phyloP scores from a whole-genome alignment of 2,329 filamentous ascomycete genomes.

The Aspergillus terreus region DNA sequence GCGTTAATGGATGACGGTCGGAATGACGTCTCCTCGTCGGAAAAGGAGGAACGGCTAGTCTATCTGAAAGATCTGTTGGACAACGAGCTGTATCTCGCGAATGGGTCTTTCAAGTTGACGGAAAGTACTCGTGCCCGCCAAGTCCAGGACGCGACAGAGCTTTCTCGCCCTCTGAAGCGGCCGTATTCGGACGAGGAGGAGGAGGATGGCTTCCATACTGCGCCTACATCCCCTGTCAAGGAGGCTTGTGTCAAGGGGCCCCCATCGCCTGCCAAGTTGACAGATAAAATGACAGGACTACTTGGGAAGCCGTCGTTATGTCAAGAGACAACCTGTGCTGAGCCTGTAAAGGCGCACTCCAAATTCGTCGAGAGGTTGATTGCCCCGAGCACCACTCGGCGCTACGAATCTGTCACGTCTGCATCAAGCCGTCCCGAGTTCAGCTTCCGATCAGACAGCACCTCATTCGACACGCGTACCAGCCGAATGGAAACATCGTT shows the following conservation, averaged over 20 bases:
- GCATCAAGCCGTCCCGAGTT: slow-evolving; percentile 7
- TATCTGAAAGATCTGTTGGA: slow-evolving; percentile 27
- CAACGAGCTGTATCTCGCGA: slow-evolving; percentile 30
- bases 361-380: slow-evolving; percentile 18
- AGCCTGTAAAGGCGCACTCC: slow-evolving; percentile 1
- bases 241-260: background rate
- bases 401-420: slow-evolving; percentile 16
- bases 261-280: background rate
- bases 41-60: slow-evolving; percentile 23
- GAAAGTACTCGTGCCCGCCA: background rate
- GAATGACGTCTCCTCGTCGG: slow-evolving; percentile 11
- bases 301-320: too few species aligned
- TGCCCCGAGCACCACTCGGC: slow-evolving; percentile 12
- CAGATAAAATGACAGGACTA: background rate
- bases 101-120: slow-evolving; percentile 14
- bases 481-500: slow-evolving; percentile 23
- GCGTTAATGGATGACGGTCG: background rate
- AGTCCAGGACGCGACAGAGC: background rate
- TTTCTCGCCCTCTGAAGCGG: slow-evolving; percentile 9
- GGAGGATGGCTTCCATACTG: slow-evolving; percentile 23
- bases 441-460: slow-evolving; percentile 21
- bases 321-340: slow-evolving; percentile 4
- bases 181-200: slow-evolving; percentile 21
- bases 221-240: slow-evolving; percentile 28
- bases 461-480: slow-evolving; percentile 13